These are phyloP conservation scores for Daldinia loculata DNA, from an alignment of 495 filamentous ascomycete species.

Conservation along the genomic window DNA sequence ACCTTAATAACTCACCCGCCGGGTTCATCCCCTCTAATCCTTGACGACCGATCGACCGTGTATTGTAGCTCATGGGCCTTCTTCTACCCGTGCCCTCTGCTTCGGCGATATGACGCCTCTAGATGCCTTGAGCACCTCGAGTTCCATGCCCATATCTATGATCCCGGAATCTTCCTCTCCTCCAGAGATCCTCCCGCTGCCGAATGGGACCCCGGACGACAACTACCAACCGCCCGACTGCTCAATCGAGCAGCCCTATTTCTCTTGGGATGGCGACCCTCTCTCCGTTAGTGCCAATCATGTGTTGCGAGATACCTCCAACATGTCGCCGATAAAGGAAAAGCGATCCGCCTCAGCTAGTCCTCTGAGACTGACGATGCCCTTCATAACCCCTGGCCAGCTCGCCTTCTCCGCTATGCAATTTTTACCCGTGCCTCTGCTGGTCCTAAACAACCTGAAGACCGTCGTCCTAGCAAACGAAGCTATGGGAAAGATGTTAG, in stretches of 20 bases:
- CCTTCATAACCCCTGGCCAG: constrained; percentile 51
- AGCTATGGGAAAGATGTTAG: constrained; percentile 71
- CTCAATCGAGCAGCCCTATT: constrained; percentile 20
- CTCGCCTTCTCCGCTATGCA: constrained; percentile 71
- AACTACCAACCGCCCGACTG: constrained; percentile 3
- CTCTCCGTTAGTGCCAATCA: constrained; percentile 9
- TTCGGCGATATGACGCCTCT: constrained; percentile 41
- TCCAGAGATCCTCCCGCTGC: constrained; percentile 17
- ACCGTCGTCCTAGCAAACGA: constrained; percentile 75
- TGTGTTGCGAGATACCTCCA: constrained; percentile 6
- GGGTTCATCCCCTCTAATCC: constrained; percentile 6
- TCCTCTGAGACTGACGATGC: constrained; percentile 51
- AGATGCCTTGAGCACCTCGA: constrained; percentile 27
- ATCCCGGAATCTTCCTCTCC: constrained; percentile 25
- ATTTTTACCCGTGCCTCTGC: constrained; percentile 71
- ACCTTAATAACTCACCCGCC: constrained; percentile 16
- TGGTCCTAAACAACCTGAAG: constrained; percentile 69
- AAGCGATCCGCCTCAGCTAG: constrained; percentile 44
- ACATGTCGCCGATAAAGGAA: constrained; percentile 26
- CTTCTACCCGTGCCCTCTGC: constrained; percentile 29
- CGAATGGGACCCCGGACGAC: constrained; percentile 25
- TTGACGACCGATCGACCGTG: constrained; percentile 16
- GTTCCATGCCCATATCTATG: constrained; percentile 22
- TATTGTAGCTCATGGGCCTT: constrained; percentile 35
- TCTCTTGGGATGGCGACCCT: constrained; percentile 22